Percentiles rank a stretch among this genome's conserved stretches.
These are phyloP conservation scores for Cladorrhinum samala DNA, from an alignment of 495 filamentous ascomycete species.

Conservation along the genomic window DNA sequence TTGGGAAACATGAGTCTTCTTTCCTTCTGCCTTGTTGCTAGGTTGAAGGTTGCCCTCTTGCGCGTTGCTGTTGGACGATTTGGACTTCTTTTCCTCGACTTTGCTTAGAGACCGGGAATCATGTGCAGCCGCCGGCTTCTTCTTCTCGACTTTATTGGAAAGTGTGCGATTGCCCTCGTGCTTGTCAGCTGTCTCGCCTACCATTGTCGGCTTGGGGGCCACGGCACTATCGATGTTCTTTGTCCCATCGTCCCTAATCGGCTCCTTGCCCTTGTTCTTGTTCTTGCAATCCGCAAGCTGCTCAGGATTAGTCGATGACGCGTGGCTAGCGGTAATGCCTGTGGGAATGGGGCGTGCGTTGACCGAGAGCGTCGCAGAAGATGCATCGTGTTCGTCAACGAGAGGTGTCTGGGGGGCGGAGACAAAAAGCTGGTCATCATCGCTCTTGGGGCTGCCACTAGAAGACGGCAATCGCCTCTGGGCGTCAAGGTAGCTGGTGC, in stretches of 20 bases:
- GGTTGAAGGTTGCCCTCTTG: neutral
- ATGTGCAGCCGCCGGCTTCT: too few species aligned
- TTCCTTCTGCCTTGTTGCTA: neutral
- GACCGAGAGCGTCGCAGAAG: neutral
- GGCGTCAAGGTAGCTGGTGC: neutral
- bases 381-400: neutral
- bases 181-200: too few species aligned
- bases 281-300: too few species aligned
- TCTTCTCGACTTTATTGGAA: too few species aligned
- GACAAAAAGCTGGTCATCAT: neutral
- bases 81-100: neutral
- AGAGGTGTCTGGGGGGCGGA: neutral
- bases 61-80: too few species aligned
- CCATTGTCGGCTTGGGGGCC: too few species aligned
- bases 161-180: too few species aligned
- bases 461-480: neutral
- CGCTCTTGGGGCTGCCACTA: neutral
- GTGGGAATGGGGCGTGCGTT: neutral
- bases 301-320: neutral
- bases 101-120: too few species aligned
- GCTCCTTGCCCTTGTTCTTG: too few species aligned
- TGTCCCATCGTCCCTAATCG: too few species aligned
- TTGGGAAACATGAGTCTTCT: neutral
- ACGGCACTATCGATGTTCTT: too few species aligned
- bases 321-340: neutral